Evolutionary conservation across 768 basidiomycete genomes (phyloP).

Genomic region (Lactarius pseudohatsudake): DNA sequence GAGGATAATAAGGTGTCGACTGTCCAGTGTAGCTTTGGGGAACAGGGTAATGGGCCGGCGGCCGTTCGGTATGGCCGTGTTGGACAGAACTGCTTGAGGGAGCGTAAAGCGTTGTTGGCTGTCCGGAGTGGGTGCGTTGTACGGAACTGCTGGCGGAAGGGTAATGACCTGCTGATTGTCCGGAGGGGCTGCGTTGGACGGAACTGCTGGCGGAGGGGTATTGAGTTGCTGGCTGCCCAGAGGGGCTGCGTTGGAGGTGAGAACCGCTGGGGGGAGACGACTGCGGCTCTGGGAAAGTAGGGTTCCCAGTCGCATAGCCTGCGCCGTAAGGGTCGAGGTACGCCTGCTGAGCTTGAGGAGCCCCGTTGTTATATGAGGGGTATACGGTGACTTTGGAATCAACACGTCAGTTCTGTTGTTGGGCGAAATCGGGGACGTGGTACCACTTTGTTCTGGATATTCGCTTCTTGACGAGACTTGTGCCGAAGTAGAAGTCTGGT

Average conservation of each 20-base stretch:
- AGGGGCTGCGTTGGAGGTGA: neutral
- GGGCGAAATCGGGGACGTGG: neutral
- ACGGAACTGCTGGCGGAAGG: neutral
- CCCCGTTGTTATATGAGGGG: neutral
- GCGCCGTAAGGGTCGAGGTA: neutral
- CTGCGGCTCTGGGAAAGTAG: conserved; percentile 3
- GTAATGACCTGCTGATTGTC: neutral
- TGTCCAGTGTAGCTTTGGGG: neutral
- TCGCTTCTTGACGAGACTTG: neutral
- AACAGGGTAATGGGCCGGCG: neutral
- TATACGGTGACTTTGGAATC: neutral
- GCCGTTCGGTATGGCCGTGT: neutral
- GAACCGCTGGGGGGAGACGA: neutral
- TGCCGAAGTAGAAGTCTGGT: neutral
- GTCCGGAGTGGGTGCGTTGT: neutral
- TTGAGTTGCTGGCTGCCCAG: neutral
- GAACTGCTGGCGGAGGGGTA: neutral
- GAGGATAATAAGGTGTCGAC: neutral
- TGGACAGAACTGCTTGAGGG: neutral
- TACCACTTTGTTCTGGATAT: conserved; percentile 7
- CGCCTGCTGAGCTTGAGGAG: neutral
- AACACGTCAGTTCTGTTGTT: neutral
- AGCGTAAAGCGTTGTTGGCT: neutral
- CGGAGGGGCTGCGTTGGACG: neutral
- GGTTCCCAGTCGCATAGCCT: neutral